Evolutionary conservation across 169 alveolate species (phyloP), one percentile per base, ranked within the genome.

Genomic region (Haemoproteus tartakovskyi): DNA sequence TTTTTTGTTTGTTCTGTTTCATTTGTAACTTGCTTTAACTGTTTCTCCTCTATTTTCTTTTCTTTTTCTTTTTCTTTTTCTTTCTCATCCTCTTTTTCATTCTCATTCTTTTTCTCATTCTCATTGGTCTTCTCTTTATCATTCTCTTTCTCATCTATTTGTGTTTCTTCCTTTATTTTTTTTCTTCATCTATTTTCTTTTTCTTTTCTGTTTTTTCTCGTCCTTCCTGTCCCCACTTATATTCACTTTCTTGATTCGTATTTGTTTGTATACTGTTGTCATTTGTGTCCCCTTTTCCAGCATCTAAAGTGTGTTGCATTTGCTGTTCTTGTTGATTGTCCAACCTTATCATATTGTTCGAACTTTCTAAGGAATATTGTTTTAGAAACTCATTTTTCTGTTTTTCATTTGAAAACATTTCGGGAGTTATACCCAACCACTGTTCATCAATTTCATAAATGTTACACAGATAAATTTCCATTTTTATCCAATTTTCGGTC

Each of bases 391-490:
- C 8, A 9, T 16, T 30, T 12, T 62, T 24, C 11, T 11, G 30
- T 22, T 57, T 24, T 14, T 74, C 84, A 22, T 57, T 33, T 0
- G 74, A n/a, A 45, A 74, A 74, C 48, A 21, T 41, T 14, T 74
- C 61, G 3, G 84, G 84, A 9, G 84, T 43, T 33, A 74, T 74
- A 8, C 84, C 84, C 52, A 57, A 9, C 84, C 84, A 74, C 2
- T 57, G 29, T 61, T 74, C 84, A 57, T 74, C 21, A 18, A 57
- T 56, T 11, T 64, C 61, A 24, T 74, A 74, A 12, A 74, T 74
- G 36, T 74, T 74, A 38, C 84, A 74, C n/a, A 74, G 41, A 60
- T 74, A 59, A 3, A 74, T 56, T 41, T 74, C 84, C 54, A 74
- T 57, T 37, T 74, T 74, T 0, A 74, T 36, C 84, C 84, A 74